Evolutionary conservation across 176 grass and related monocot species (phyloP).

Genomic region (Zoysia japonica): DNA sequence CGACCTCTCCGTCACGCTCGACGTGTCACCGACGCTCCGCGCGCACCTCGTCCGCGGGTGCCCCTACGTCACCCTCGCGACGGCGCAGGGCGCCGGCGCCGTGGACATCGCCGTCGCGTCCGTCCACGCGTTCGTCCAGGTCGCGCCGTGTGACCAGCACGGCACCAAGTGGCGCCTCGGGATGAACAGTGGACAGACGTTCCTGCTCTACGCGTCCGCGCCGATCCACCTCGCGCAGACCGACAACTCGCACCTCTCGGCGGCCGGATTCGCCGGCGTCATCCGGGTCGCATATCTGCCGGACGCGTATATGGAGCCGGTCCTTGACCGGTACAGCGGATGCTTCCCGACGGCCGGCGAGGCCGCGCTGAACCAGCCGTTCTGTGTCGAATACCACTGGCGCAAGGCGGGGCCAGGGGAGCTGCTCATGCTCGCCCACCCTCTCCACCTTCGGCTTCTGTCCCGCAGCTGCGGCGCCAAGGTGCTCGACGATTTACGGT

Average conservation of each 20-base stretch:
- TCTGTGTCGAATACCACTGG: conserved; percentile 83
- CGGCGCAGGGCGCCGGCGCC: conserved; percentile 30
- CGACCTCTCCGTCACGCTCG: conserved; percentile 89
- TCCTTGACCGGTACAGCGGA: conserved; percentile 70
- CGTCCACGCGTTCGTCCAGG: conserved; percentile 74
- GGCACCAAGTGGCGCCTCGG: conserved; percentile 71
- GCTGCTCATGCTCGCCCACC: conserved; percentile 83
- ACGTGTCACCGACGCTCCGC: conserved; percentile 64
- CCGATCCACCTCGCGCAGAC: conserved; percentile 52
- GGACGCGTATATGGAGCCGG: conserved; percentile 53
- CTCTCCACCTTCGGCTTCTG: conserved; percentile 81
- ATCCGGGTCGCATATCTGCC: conserved; percentile 71
- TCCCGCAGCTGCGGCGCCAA: conserved; percentile 35
- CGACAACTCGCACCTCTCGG: conserved; percentile 50
- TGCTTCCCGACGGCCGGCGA: conserved; percentile 78
- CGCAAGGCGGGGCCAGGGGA: conserved; percentile 69
- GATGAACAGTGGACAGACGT: conserved; percentile 93
- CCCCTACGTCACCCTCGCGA: conserved; percentile 77
- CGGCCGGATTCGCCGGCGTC: conserved; percentile 52
- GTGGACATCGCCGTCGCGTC: conserved; percentile 65
- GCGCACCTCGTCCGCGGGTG: conserved; percentile 80
- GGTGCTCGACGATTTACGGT: conserved; percentile 72
- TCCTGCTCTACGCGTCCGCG: conserved; percentile 76
- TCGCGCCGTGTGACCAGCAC: conserved; percentile 38
- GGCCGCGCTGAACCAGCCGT: conserved; percentile 56